Conservation (phyloP, 805 yeast species). For the Pichia californica region DNA sequence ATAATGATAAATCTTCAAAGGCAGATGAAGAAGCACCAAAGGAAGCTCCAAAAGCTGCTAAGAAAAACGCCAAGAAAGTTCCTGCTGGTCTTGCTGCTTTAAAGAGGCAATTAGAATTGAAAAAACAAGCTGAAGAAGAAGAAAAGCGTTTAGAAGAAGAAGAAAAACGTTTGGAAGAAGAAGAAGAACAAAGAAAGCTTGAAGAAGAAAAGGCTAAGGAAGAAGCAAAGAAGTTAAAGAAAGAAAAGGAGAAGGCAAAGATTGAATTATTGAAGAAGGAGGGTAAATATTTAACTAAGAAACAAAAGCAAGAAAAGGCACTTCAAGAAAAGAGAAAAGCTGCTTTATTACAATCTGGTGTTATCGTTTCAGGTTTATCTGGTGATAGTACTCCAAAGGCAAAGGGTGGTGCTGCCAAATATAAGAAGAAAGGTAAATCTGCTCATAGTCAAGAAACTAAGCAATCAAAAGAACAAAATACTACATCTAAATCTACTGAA, state of each 20-base stretch:
- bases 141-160: conserved; percentile 66
- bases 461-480: neutral
- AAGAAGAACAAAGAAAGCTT: conserved; percentile 42
- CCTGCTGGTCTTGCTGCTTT: conserved; percentile 91
- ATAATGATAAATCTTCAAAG: conserved; percentile 31
- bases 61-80: conserved; percentile 64
- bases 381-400: conserved; percentile 13
- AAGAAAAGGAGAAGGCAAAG: conserved; percentile 80
- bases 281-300: conserved; percentile 89
- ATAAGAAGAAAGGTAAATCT: conserved; percentile 39
- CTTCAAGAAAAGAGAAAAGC: conserved; percentile 84
- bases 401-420: conserved; percentile 53
- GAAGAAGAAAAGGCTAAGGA: conserved; percentile 61
- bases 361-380: conserved; percentile 71
- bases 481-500: conserved; percentile 14
- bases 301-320: conserved; percentile 90
- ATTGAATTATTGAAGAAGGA: conserved; percentile 92
- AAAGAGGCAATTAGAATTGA: conserved; percentile 80
- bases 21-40: conserved; percentile 20
- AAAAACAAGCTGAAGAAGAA: conserved; percentile 84
- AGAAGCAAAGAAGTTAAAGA: conserved; percentile 61
- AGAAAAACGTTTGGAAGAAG: conserved; percentile 44
- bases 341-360: conserved; percentile 68
- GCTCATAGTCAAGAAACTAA: conserved; percentile 14
- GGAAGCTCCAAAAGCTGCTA: conserved; percentile 28